Conservation (phyloP, 2,329 filamentous ascomycete species). For the Arthrobotrys iridis region DNA sequence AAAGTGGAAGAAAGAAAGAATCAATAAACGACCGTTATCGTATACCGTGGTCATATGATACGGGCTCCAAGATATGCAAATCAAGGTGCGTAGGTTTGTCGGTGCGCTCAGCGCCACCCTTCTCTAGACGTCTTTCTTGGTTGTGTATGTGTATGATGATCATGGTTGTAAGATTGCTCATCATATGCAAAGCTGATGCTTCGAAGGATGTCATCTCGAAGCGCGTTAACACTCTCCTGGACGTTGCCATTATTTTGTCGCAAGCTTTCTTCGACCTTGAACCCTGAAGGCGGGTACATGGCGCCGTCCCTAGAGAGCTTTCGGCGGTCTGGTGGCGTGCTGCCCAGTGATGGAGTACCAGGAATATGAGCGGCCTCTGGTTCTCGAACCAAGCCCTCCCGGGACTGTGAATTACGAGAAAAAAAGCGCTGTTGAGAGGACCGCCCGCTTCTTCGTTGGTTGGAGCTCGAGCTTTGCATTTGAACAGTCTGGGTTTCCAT, state of each 20-base stretch:
- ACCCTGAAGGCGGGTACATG: slow-evolving; percentile 48
- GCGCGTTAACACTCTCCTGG: slow-evolving; percentile 43
- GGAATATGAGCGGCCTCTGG: slow-evolving; percentile 15
- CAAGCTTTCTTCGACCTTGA: slow-evolving; percentile 51
- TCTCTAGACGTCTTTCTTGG: slow-evolving; percentile 36
- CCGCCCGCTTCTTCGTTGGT: slow-evolving; percentile 28
- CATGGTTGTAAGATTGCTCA: slow-evolving; percentile 42
- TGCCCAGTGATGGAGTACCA: neutral
- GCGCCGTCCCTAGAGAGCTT: slow-evolving; percentile 29
- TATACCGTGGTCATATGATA: slow-evolving; percentile 5
- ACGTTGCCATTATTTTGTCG: slow-evolving; percentile 49
- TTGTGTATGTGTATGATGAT: slow-evolving; percentile 45
- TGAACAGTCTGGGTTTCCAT: slow-evolving; percentile 10
- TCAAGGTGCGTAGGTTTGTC: neutral
- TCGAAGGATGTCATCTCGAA: slow-evolving; percentile 44
- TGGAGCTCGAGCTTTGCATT: slow-evolving; percentile 9
- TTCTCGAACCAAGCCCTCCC: slow-evolving; percentile 26
- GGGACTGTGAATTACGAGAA: slow-evolving; percentile 31
- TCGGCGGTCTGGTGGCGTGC: slow-evolving; percentile 11
- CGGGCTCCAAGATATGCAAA: neutral
- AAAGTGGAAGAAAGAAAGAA: neutral
- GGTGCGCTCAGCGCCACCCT: slow-evolving; percentile 46
- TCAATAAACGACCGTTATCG: slow-evolving; percentile 7
- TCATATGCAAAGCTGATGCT: slow-evolving; percentile 52
- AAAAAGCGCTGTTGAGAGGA: slow-evolving; percentile 35